Evolutionary conservation across 495 filamentous ascomycete genomes (phyloP).

Genomic region (Aspergillus avenaceus): DNA sequence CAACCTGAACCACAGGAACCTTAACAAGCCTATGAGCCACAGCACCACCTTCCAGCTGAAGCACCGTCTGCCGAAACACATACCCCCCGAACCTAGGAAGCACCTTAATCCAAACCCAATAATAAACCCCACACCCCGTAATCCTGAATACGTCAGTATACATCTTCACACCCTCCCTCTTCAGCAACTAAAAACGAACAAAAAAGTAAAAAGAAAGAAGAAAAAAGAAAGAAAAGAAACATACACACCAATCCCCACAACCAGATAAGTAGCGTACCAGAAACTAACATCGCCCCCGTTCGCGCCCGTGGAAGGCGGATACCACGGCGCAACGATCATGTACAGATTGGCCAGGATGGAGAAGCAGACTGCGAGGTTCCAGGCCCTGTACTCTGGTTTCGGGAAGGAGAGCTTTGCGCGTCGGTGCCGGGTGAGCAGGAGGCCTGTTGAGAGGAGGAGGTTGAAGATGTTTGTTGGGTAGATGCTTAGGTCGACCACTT

Average conservation of each 20-base stretch:
- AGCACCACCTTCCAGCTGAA: constrained; percentile 44
- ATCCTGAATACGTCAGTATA: constrained; percentile 29
- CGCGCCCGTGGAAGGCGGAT: constrained; percentile 53
- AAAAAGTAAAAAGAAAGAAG: not conserved
- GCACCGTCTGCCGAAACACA: constrained; percentile 48
- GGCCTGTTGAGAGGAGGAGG: constrained; percentile 47
- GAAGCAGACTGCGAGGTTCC: constrained; percentile 52
- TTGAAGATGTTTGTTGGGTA: constrained; percentile 54
- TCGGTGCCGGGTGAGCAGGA: constrained; percentile 49
- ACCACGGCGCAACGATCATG: constrained; percentile 62
- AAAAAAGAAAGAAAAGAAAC: constrained; percentile 14
- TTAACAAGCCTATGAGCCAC: constrained; percentile 51
- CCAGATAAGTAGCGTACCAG: constrained; percentile 63
- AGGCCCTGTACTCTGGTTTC: constrained; percentile 46
- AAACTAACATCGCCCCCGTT: constrained; percentile 59
- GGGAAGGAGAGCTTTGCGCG: constrained; percentile 42
- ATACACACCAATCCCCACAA: constrained; percentile 53
- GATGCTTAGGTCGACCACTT: constrained; percentile 51
- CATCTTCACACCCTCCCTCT: not conserved
- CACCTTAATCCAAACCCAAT: constrained; percentile 50
- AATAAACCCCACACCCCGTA: constrained; percentile 49
- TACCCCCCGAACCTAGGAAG: constrained; percentile 50
- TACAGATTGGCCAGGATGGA: constrained; percentile 53
- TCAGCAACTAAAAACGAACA: not conserved
- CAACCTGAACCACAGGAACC: constrained; percentile 45